phyloP scores from a whole-genome alignment of 306 rosid species.

The Sindora glabra region DNA sequence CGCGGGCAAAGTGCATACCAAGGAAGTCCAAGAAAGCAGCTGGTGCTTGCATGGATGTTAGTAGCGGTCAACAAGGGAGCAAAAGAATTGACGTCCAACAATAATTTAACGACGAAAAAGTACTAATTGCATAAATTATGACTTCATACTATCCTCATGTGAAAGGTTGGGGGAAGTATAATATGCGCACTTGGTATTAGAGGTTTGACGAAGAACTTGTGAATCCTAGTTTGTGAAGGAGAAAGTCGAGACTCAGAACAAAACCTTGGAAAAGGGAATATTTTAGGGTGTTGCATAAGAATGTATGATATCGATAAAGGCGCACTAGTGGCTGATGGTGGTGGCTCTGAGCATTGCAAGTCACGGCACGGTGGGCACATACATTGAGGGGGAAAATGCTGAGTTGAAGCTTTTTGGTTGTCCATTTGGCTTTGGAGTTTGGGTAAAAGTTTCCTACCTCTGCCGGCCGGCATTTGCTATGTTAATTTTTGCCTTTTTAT shows the following conservation, averaged over 20 bases:
- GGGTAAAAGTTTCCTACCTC: slow-evolving; percentile 15
- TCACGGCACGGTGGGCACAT: slow-evolving; percentile 31
- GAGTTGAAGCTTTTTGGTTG: slow-evolving; percentile 3
- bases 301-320: slow-evolving; percentile 16
- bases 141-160: no score
- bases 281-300: neutral
- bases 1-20: slow-evolving; percentile 78
- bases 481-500: slow-evolving; percentile 1
- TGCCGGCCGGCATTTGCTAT: slow-evolving; percentile 13
- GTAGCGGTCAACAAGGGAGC: slow-evolving; percentile 44
- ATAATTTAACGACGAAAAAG: no score
- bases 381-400: slow-evolving; percentile 11
- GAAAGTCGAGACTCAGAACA: slow-evolving; percentile 1
- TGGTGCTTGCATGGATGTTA: slow-evolving; percentile 10
- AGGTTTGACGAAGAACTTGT: neutral
- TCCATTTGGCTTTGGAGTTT: slow-evolving; percentile 15
- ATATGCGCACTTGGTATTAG: neutral
- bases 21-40: slow-evolving; percentile 63
- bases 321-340: slow-evolving; percentile 11
- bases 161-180: no score
- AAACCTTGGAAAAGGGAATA: neutral
- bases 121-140: no score
- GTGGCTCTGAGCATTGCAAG: slow-evolving; percentile 21
- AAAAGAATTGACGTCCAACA: slow-evolving; percentile 36
- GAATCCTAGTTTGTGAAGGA: slow-evolving; percentile 16